These are phyloP conservation scores for Cyphellophora attinorum DNA, from an alignment of 2,329 filamentous ascomycete species.

Conservation along the genomic window DNA sequence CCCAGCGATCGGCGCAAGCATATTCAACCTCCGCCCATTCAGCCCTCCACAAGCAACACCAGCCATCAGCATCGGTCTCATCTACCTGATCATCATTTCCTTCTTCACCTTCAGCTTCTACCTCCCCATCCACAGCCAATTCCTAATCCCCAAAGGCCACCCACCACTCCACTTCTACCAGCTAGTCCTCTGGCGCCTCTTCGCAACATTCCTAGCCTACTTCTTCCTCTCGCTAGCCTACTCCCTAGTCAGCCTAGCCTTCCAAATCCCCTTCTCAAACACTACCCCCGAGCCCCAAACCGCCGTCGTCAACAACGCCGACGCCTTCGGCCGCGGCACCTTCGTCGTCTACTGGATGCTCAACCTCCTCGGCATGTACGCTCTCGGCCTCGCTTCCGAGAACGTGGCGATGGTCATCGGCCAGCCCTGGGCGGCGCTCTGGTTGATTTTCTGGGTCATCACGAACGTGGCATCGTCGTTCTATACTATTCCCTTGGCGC, in stretches of 20 bases:
- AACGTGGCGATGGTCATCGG: conserved; percentile 53
- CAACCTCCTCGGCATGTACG: conserved; percentile 54
- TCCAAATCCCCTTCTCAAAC: conserved; percentile 51
- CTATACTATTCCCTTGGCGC: conserved; percentile 49
- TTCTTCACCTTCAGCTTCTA: conserved; percentile 60
- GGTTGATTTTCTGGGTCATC: conserved; percentile 60
- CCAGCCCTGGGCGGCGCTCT: conserved; percentile 48
- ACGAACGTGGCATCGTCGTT: conserved; percentile 54
- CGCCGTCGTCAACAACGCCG: conserved; percentile 30
- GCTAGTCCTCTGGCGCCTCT: conserved; percentile 49
- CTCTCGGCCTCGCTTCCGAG: conserved; percentile 54
- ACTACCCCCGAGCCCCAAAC: conserved; percentile 1
- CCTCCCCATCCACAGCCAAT: conserved; percentile 52
- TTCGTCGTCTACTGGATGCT: conserved; percentile 56
- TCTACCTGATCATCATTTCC: conserved; percentile 58
- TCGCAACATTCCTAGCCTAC: conserved; percentile 48
- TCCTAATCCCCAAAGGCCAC: conserved; percentile 37
- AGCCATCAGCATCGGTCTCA: conserved; percentile 52
- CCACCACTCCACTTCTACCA: conserved; percentile 50
- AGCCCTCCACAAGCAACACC: conserved; percentile 45
- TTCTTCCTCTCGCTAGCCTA: conserved; percentile 55
- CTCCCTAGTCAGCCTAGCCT: conserved; percentile 53
- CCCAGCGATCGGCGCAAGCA: conserved; percentile 47
- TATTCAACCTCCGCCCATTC: conserved; percentile 52
- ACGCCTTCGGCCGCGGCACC: conserved; percentile 47